Evolutionary conservation across 169 alveolate species (phyloP).

Genomic region (Ichthyophthirius multifiliis): DNA sequence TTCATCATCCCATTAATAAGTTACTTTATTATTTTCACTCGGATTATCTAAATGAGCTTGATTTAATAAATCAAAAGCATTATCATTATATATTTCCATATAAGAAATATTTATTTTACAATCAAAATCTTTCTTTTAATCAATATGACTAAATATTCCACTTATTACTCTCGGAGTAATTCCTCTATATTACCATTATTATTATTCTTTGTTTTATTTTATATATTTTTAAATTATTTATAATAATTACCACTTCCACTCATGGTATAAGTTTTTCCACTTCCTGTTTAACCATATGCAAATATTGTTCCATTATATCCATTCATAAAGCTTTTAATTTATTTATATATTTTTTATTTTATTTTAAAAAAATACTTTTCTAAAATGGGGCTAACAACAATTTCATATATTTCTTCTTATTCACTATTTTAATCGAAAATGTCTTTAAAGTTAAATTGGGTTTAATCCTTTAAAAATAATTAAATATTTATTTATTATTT

Average conservation of each 20-base stretch:
- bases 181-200: slow-evolving; percentile 71
- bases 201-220: slow-evolving; percentile 50
- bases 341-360: not conserved
- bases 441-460: slow-evolving; percentile 63
- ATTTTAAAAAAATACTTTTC: slow-evolving; percentile 39
- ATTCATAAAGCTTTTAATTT: slow-evolving; percentile 42
- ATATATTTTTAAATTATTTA: not conserved
- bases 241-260: slow-evolving; percentile 55
- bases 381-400: slow-evolving; percentile 71
- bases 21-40: slow-evolving; percentile 62
- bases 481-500: too few relatives aligned
- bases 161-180: slow-evolving; percentile 78
- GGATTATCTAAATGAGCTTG: slow-evolving; percentile 64
- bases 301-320: slow-evolving; percentile 82
- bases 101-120: slow-evolving; percentile 69
- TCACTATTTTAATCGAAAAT: slow-evolving; percentile 64
- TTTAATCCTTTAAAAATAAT: slow-evolving; percentile 42
- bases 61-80: slow-evolving; percentile 83
- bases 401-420: slow-evolving; percentile 69
- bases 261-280: slow-evolving; percentile 74
- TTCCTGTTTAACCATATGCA: slow-evolving; percentile 77
- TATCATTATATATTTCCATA: slow-evolving; percentile 85
- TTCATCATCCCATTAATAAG: slow-evolving; percentile 71
- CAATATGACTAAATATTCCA: slow-evolving; percentile 66
- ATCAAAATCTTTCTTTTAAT: slow-evolving; percentile 36